These are phyloP conservation scores for Lineolata rhizophorae DNA, from an alignment of 495 filamentous ascomycete genomes.

Conservation along the genomic window DNA sequence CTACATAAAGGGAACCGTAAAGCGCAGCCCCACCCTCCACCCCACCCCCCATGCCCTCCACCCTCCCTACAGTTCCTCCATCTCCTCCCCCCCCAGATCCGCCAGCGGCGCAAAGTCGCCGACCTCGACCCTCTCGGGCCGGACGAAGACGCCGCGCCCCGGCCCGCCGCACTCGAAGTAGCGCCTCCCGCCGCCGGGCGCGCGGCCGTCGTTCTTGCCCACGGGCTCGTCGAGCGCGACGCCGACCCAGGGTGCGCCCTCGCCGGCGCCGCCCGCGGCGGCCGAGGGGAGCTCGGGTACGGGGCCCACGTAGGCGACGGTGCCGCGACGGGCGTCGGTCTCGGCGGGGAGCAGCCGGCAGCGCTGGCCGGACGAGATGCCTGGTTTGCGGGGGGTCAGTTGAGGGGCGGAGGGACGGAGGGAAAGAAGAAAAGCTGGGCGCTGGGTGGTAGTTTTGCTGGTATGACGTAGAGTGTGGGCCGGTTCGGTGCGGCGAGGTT, in stretches of 20 bases:
- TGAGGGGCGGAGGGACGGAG: neutral
- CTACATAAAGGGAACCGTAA: too few relatives aligned
- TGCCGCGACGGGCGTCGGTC: slow-evolving; percentile 57
- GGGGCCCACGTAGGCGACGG: slow-evolving; percentile 59
- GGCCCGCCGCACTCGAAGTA: slow-evolving; percentile 48
- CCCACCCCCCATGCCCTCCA: neutral
- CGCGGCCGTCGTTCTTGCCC: slow-evolving; percentile 77
- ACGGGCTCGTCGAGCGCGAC: slow-evolving; percentile 68
- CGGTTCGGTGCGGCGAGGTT: too few relatives aligned
- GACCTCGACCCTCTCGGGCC: slow-evolving; percentile 73
- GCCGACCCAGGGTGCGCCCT: slow-evolving; percentile 62
- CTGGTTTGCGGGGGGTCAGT: slow-evolving; percentile 7
- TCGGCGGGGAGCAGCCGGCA: slow-evolving; percentile 34
- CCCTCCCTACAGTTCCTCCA: slow-evolving; percentile 69
- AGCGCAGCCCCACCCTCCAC: too few relatives aligned
- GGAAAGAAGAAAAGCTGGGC: neutral
- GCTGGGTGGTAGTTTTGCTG: too few relatives aligned
- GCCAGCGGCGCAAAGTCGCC: slow-evolving; percentile 57
- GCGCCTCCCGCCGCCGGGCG: slow-evolving; percentile 34
- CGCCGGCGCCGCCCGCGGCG: slow-evolving; percentile 43
- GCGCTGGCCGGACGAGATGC: slow-evolving; percentile 37
- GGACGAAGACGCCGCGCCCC: slow-evolving; percentile 43
- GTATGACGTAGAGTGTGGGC: too few relatives aligned
- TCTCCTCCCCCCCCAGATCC: slow-evolving; percentile 34
- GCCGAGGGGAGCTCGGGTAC: slow-evolving; percentile 57